Evolutionary conservation across 1,139 yeast species (phyloP).

Genomic region (Zygotorulaspora mrakii): DNA sequence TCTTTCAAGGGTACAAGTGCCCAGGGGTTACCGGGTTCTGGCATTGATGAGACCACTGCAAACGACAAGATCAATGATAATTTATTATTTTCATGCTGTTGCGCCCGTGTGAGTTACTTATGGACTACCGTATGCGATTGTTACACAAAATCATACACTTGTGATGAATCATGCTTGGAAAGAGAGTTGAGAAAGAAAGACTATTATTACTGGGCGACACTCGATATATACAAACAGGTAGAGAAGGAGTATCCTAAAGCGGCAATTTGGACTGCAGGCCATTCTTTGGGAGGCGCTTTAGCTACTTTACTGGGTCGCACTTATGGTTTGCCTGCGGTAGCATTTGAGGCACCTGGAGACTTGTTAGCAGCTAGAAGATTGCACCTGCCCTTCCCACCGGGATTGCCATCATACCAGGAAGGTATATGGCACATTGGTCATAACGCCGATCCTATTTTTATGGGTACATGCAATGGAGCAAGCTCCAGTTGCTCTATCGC

Average conservation of each 20-base stretch:
- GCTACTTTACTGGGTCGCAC: slow-evolving; percentile 82
- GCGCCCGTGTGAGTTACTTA: slow-evolving; percentile 86
- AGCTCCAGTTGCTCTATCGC: slow-evolving; percentile 85
- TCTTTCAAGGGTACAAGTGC: slow-evolving; percentile 93
- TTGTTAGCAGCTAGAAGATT: slow-evolving; percentile 74
- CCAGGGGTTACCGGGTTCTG: slow-evolving; percentile 67
- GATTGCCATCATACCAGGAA: slow-evolving; percentile 72
- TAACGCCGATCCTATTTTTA: slow-evolving; percentile 93
- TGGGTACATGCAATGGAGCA: slow-evolving; percentile 97
- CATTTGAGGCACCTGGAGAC: slow-evolving; percentile 95
- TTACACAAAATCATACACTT: slow-evolving; percentile 76
- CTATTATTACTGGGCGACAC: slow-evolving; percentile 74
- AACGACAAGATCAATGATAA: slow-evolving; percentile 87
- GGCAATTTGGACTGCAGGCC: slow-evolving; percentile 90
- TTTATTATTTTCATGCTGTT: slow-evolving; percentile 86
- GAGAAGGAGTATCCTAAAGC: slow-evolving; percentile 63
- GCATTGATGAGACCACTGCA: slow-evolving; percentile 74
- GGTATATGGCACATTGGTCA: slow-evolving; percentile 95
- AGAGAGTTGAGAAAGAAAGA: slow-evolving; percentile 69
- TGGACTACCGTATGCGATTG: slow-evolving; percentile 98
- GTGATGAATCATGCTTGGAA: slow-evolving; percentile 86
- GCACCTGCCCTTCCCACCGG: slow-evolving; percentile 92
- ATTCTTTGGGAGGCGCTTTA: slow-evolving; percentile 89
- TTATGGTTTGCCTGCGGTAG: slow-evolving; percentile 82
- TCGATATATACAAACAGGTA: slow-evolving; percentile 76